These are phyloP conservation scores for Astragalus glycyphyllos DNA, from an alignment of 306 rosid genomes.

Conservation along the genomic window DNA sequence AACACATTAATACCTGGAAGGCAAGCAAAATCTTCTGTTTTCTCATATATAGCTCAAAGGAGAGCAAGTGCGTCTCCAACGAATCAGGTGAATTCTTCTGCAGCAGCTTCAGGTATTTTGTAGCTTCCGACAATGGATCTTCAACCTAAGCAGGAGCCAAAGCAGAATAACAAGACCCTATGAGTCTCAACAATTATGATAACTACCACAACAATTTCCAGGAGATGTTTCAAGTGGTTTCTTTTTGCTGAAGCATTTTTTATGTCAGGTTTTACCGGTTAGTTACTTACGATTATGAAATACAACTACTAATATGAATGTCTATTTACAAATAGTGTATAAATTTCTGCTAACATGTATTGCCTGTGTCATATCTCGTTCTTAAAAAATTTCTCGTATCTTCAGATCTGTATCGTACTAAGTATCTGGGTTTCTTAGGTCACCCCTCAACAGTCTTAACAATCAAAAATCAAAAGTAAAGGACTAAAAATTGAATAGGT, in stretches of 20 bases:
- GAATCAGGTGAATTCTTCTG: constrained; percentile 87
- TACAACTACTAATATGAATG: neutral
- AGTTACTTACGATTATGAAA: neutral
- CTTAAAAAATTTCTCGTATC: no score
- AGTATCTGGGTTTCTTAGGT: no score
- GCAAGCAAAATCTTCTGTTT: constrained; percentile 89
- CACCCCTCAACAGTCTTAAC: no score
- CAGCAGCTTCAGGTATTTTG: constrained; percentile 91
- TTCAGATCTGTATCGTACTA: no score
- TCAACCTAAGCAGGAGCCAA: constrained; percentile 62
- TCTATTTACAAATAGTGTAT: no score
- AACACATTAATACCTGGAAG: constrained; percentile 67
- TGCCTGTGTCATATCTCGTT: no score
- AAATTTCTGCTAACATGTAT: no score
- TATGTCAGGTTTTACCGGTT: neutral
- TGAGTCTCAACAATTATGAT: constrained; percentile 23
- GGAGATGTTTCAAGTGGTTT: neutral
- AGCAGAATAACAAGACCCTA: constrained; percentile 15
- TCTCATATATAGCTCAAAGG: constrained; percentile 92
- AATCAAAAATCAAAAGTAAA: no score
- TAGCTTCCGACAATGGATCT: constrained; percentile 86
- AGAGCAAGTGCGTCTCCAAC: constrained; percentile 83
- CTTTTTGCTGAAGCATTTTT: neutral
- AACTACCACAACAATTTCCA: constrained; percentile 13
- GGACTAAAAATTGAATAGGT: no score